Evolutionary conservation across 179 eudicot genomes (phyloP).

Genomic region (Beta corolliflora): DNA sequence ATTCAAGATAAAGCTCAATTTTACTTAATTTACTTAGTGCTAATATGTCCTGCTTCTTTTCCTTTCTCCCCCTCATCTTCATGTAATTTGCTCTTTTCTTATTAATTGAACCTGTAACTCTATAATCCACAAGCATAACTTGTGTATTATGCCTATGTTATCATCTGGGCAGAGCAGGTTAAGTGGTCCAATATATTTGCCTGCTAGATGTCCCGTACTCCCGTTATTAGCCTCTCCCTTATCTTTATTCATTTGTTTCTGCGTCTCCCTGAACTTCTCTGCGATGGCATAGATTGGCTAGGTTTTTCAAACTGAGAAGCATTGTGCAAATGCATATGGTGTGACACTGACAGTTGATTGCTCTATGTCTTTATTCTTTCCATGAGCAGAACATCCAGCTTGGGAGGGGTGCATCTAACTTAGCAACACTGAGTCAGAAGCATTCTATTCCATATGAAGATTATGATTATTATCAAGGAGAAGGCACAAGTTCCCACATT

Average conservation of each 20-base stretch:
- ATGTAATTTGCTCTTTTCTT: background rate
- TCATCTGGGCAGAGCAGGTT: background rate
- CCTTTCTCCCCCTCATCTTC: background rate
- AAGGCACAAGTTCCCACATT: conserved; percentile 39
- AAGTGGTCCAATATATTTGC: background rate
- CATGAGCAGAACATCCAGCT: conserved; percentile 47
- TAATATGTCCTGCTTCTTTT: background rate
- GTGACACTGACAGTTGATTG: background rate
- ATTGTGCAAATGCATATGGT: background rate
- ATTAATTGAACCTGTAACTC: background rate
- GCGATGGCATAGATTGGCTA: too few species aligned
- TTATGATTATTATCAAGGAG: conserved; percentile 54
- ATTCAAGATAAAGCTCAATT: background rate
- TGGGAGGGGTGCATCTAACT: conserved; percentile 43
- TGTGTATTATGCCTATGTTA: background rate
- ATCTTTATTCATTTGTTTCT: background rate
- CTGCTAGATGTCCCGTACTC: background rate
- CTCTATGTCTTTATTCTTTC: background rate
- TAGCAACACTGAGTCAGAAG: conserved; percentile 41
- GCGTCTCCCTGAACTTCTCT: background rate
- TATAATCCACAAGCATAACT: background rate
- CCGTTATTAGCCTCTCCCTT: background rate
- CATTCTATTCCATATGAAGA: conserved; percentile 49
- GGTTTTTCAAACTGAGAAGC: background rate
- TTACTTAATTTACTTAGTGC: background rate